These are phyloP conservation scores for Trichoderma afroharzianum DNA, from an alignment of 2,329 filamentous ascomycete species.

Conservation along the genomic window DNA sequence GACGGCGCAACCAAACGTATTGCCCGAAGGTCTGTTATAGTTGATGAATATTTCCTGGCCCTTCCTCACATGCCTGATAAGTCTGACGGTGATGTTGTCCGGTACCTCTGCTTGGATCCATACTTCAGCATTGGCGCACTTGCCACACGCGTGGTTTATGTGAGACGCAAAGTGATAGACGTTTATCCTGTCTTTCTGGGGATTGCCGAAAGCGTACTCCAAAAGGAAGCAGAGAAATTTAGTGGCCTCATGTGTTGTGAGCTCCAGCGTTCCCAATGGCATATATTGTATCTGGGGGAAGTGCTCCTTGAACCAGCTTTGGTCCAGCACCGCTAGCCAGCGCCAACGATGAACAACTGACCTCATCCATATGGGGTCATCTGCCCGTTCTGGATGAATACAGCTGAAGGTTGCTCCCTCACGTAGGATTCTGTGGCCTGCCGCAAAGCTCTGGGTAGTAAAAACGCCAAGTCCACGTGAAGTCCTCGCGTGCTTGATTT, in stretches of 20 bases:
- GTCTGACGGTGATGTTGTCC: slow-evolving; percentile 22
- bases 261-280: not conserved
- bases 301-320: not conserved
- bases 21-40: slow-evolving; percentile 28
- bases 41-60: slow-evolving; percentile 37
- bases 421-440: slow-evolving; percentile 18
- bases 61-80: slow-evolving; percentile 20
- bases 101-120: slow-evolving; percentile 15
- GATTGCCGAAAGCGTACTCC: slow-evolving; percentile 27
- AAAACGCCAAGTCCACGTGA: slow-evolving; percentile 23
- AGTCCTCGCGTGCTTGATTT: slow-evolving; percentile 10
- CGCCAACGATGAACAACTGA: slow-evolving; percentile 21
- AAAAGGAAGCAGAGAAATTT: slow-evolving; percentile 23
- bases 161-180: slow-evolving; percentile 23
- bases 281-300: slow-evolving; percentile 20
- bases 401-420: slow-evolving; percentile 23
- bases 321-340: not conserved
- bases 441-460: slow-evolving; percentile 15
- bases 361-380: not conserved
- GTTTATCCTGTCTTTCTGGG: slow-evolving; percentile 2
- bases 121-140: slow-evolving; percentile 28
- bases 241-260: slow-evolving; percentile 9
- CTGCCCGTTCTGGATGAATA: slow-evolving; percentile 3
- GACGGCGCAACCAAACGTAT: slow-evolving; percentile 26
- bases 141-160: slow-evolving; percentile 34